These are phyloP conservation scores for Clavispora vitiphila DNA, from an alignment of 805 yeast species.

Conservation along the genomic window DNA sequence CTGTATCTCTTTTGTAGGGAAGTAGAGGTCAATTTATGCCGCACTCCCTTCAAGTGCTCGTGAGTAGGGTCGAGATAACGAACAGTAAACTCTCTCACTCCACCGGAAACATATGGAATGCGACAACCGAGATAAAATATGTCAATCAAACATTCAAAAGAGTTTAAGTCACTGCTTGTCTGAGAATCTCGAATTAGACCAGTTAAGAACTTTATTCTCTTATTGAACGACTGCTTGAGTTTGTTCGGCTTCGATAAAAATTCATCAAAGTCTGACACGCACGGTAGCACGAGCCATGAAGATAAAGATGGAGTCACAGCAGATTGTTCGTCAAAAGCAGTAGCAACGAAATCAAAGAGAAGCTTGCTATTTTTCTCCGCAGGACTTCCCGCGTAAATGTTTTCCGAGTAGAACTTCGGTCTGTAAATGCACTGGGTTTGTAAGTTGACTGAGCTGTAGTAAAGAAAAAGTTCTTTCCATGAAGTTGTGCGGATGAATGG, in stretches of 20 bases:
- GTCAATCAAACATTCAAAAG: conserved; percentile 31
- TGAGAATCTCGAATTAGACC: conserved; percentile 26
- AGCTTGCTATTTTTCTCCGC: conserved; percentile 21
- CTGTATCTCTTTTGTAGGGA: conserved; percentile 16
- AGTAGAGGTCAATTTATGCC: conserved; percentile 9
- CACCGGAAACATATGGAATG: conserved; percentile 14
- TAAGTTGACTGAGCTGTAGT: conserved; percentile 26
- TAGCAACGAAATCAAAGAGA: conserved; percentile 28
- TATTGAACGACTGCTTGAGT: conserved; percentile 30
- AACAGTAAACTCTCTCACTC: conserved; percentile 24
- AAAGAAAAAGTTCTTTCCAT: conserved; percentile 34
- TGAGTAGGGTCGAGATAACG: conserved; percentile 29
- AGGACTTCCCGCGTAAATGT: conserved; percentile 18
- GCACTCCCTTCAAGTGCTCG: conserved; percentile 16
- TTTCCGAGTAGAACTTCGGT: conserved; percentile 28
- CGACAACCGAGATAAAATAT: conserved; percentile 34
- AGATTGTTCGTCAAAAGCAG: conserved; percentile 26
- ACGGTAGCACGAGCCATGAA: conserved; percentile 30
- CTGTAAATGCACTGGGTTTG: conserved; percentile 34
- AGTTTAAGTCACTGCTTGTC: conserved; percentile 22
- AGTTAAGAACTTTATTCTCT: conserved; percentile 28
- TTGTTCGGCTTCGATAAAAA: conserved; percentile 25
- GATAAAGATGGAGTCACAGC: conserved; percentile 16
- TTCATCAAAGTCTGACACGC: conserved; percentile 33
- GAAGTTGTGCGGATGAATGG: conserved; percentile 26